Conservation (phyloP, 2,329 filamentous ascomycete genomes). For the Ophiostoma angusticollis region DNA sequence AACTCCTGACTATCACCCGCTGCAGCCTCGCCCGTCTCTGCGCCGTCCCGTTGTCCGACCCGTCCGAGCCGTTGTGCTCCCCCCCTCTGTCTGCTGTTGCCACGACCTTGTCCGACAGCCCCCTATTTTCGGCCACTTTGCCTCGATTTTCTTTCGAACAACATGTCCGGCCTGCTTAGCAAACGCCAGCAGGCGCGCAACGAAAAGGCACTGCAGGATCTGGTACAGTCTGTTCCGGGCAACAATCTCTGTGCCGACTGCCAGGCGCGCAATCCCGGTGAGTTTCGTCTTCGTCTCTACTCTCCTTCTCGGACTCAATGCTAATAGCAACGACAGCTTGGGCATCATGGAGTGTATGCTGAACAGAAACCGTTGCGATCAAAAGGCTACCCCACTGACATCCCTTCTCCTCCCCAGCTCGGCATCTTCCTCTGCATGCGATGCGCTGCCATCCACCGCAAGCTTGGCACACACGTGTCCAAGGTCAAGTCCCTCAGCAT, state of each 20-base stretch:
- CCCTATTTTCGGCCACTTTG: background rate
- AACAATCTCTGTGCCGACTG: conserved; percentile 95
- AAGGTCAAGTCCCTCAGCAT: conserved; percentile 98
- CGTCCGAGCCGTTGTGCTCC: background rate
- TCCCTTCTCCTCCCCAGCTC: conserved; percentile 39
- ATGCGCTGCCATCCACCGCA: conserved; percentile 88
- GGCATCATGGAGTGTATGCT: conserved; percentile 80
- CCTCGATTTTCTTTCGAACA: background rate
- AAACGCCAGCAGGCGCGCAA: conserved; percentile 98
- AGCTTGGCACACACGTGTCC: conserved; percentile 92
- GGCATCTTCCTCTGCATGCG: conserved; percentile 97
- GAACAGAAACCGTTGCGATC: background rate
- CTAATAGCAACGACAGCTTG: conserved; percentile 47
- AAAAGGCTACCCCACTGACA: background rate
- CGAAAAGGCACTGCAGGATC: conserved; percentile 79
- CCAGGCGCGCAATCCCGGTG: conserved; percentile 79
- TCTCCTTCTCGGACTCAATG: background rate
- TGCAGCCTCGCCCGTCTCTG: too few species aligned
- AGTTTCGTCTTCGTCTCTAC: conserved; percentile 4
- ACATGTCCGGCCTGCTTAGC: conserved; percentile 56
- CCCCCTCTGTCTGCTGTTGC: background rate
- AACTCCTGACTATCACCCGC: too few species aligned
- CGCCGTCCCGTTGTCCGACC: too few species aligned
- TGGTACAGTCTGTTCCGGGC: conserved; percentile 69
- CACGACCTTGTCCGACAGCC: too few species aligned